phyloP scores from a whole-genome alignment of 2,329 filamentous ascomycete genomes.

The Emergomyces africanus region DNA sequence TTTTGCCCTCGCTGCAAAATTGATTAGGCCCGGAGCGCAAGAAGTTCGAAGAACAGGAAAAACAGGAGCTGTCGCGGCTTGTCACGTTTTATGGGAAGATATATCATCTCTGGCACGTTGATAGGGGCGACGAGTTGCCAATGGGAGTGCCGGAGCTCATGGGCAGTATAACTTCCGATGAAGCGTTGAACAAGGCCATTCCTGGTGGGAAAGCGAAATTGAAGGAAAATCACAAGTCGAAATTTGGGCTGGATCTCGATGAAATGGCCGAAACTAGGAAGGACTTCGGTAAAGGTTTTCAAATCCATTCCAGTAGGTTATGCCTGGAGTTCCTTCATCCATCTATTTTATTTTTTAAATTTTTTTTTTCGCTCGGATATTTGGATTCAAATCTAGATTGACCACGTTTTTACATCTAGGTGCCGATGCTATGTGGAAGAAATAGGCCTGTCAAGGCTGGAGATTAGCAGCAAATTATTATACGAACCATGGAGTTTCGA shows the following conservation, averaged over 20 bases:
- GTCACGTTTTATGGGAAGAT: constrained; percentile 62
- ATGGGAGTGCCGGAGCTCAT: constrained; percentile 51
- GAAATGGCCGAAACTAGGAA: constrained; percentile 42
- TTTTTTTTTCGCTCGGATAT: not conserved
- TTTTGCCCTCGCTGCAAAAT: not conserved
- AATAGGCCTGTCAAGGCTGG: not conserved
- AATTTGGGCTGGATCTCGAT: constrained; percentile 40
- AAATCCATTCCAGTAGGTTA: constrained; percentile 24
- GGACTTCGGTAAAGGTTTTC: constrained; percentile 14
- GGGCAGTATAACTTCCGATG: constrained; percentile 40
- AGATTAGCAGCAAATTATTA: not conserved
- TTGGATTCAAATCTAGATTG: not conserved
- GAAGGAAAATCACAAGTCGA: constrained; percentile 40
- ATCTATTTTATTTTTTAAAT: no score
- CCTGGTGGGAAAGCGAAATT: constrained; percentile 21
- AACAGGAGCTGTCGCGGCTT: not conserved
- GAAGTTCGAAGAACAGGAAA: not conserved
- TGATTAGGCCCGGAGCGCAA: not conserved
- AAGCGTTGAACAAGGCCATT: constrained; percentile 14
- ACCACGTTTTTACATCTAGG: constrained; percentile 13
- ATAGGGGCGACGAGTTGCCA: constrained; percentile 54
- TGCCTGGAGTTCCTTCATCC: not conserved
- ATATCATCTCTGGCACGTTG: constrained; percentile 78
- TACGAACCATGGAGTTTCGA: not conserved
- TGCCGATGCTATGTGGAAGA: constrained; percentile 22